phyloP scores from a whole-genome alignment of 805 yeast genomes.

The Cyberlindnera americana region DNA sequence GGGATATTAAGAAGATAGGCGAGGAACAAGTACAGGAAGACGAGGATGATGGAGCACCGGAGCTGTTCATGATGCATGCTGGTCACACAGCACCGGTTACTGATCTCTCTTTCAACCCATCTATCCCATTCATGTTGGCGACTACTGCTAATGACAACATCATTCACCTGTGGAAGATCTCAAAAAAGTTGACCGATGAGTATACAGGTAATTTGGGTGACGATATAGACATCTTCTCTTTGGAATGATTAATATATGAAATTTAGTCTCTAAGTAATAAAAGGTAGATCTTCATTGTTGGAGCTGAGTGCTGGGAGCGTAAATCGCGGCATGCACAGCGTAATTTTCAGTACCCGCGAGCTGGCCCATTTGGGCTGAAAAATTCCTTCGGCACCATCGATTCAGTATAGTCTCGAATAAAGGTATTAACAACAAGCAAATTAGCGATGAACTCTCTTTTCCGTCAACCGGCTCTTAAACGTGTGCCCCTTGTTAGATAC shows the following conservation, averaged over 20 bases:
- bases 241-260: slow-evolving; percentile 17
- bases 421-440: no score
- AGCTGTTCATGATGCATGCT: slow-evolving; percentile 86
- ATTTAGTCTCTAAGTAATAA: neutral
- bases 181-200: slow-evolving; percentile 34
- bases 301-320: no score
- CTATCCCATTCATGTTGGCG: slow-evolving; percentile 71
- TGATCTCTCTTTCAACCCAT: slow-evolving; percentile 67
- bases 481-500: slow-evolving; percentile 36
- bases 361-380: slow-evolving; percentile 3
- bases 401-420: no score
- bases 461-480: slow-evolving; percentile 12
- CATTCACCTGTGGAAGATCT: slow-evolving; percentile 43
- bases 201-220: slow-evolving; percentile 16
- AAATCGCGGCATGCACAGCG: slow-evolving; percentile 5
- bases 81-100: slow-evolving; percentile 80
- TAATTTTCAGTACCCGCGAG: slow-evolving; percentile 7
- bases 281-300: no score
- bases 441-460: slow-evolving; percentile 9
- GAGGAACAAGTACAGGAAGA: slow-evolving; percentile 84
- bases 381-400: slow-evolving; percentile 8
- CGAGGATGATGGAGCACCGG: slow-evolving; percentile 89
- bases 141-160: slow-evolving; percentile 46
- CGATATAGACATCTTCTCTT: slow-evolving; percentile 19
- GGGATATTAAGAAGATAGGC: slow-evolving; percentile 81